Percentiles rank a stretch among this genome's conserved stretches.
These are phyloP conservation scores for Bonia amplexicaulis DNA, from an alignment of 176 grass and related monocot genomes.

Conservation along the genomic window DNA sequence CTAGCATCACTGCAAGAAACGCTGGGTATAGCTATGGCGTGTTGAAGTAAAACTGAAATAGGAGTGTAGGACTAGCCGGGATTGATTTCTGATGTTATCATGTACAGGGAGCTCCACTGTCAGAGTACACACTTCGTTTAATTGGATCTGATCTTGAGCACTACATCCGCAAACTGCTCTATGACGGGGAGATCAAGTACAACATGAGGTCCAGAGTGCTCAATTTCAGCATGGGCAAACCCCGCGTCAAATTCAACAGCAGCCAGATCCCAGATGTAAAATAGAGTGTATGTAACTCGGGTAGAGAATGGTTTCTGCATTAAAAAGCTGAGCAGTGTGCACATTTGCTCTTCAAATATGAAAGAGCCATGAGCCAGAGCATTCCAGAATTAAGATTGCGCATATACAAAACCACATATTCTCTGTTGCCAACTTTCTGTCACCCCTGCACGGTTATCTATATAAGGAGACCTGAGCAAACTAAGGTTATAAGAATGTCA, in stretches of 20 bases:
- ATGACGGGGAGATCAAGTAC: slow-evolving; percentile 89
- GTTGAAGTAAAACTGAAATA: background rate
- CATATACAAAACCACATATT: background rate
- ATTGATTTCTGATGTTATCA: background rate
- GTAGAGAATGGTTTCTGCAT: background rate
- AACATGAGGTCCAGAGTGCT: slow-evolving; percentile 84
- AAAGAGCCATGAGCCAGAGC: background rate
- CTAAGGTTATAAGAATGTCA: background rate
- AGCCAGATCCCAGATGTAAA: slow-evolving; percentile 54
- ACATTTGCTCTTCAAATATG: slow-evolving; percentile 4
- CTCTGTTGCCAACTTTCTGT: background rate
- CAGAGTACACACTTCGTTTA: slow-evolving; percentile 84
- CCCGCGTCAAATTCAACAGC: slow-evolving; percentile 86
- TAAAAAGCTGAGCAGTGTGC: background rate
- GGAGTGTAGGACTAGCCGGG: background rate
- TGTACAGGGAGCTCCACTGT: slow-evolving; percentile 60
- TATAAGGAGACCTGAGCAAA: background rate
- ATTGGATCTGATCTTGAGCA: slow-evolving; percentile 90
- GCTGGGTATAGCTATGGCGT: background rate
- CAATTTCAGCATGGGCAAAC: slow-evolving; percentile 98
- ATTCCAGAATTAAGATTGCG: background rate
- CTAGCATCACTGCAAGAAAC: background rate
- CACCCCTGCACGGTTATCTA: background rate
- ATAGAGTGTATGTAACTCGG: background rate
- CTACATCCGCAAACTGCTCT: slow-evolving; percentile 86